Evolutionary conservation across 257 asterid genomes (phyloP).

Genomic region (Orobanche coerulescens): DNA sequence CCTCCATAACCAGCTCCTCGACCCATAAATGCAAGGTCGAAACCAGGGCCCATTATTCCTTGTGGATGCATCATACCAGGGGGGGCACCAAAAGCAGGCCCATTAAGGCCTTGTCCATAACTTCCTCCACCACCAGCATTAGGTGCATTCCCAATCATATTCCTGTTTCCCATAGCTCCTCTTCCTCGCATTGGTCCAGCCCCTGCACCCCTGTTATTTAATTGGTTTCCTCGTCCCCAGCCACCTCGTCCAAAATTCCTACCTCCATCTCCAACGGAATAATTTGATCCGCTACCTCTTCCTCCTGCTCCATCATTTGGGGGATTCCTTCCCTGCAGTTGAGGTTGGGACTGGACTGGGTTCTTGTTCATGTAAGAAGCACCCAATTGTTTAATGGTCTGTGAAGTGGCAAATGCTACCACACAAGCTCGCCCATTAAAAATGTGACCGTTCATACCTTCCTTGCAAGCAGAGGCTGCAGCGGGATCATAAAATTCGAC

Average conservation of each 20-base stretch:
- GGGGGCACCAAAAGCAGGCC: constrained; percentile 65
- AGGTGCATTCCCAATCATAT: constrained; percentile 46
- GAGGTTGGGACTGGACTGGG: constrained; percentile 53
- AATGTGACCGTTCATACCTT: constrained; percentile 69
- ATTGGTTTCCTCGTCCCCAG: constrained; percentile 74
- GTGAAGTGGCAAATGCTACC: constrained; percentile 88
- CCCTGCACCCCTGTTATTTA: constrained; percentile 56
- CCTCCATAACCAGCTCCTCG: constrained; percentile 82
- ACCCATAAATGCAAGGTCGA: constrained; percentile 90
- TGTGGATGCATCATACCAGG: constrained; percentile 85
- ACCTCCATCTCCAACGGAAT: constrained; percentile 38
- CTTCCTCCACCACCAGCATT: constrained; percentile 63
- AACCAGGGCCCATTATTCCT: constrained; percentile 91
- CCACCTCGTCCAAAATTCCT: constrained; percentile 81
- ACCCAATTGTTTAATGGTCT: constrained; percentile 77
- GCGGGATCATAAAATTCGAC: constrained; percentile 77
- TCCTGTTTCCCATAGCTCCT: constrained; percentile 45
- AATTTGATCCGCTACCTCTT: constrained; percentile 59
- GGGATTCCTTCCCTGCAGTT: constrained; percentile 56
- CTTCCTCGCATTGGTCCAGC: constrained; percentile 63
- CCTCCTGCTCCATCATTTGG: constrained; percentile 51
- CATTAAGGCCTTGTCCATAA: constrained; percentile 39
- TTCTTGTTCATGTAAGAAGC: constrained; percentile 34
- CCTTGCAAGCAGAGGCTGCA: constrained; percentile 82
- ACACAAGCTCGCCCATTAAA: constrained; percentile 92